Evolutionary conservation across 257 asterid species (phyloP).

Genomic region (Solanum habrochaites): DNA sequence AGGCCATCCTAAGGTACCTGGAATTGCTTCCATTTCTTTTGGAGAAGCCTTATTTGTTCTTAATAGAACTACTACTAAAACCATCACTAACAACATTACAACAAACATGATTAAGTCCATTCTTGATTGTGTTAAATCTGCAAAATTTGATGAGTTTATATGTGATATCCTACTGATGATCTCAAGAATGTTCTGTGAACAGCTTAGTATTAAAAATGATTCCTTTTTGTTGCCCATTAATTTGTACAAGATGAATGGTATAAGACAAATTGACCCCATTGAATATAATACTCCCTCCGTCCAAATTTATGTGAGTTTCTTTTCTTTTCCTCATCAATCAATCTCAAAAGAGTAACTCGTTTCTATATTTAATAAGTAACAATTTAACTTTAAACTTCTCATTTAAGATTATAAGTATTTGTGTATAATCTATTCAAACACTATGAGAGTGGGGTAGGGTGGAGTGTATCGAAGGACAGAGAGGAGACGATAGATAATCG

Average conservation of each 20-base stretch:
- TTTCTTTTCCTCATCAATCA: not conserved
- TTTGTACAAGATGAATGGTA: not conserved
- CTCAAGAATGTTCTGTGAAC: not conserved
- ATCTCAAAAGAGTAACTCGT: not conserved
- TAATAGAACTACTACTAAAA: slow-evolving; percentile 7
- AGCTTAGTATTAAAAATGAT: not conserved
- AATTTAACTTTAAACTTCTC: not conserved
- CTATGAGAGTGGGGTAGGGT: not conserved
- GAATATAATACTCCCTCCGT: not conserved
- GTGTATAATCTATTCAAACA: not conserved
- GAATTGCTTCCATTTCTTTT: slow-evolving; percentile 48
- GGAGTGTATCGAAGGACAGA: not conserved
- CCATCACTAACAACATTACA: not conserved
- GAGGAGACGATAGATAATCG: not conserved
- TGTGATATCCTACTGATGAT: not conserved
- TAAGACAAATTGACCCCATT: not conserved
- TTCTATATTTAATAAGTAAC: not conserved
- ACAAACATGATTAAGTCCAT: slow-evolving; percentile 6
- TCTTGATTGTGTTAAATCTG: not conserved
- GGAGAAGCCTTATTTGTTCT: slow-evolving; percentile 34
- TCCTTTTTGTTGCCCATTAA: not conserved
- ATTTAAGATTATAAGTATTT: not conserved
- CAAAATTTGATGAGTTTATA: not conserved
- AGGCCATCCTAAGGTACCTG: slow-evolving; percentile 85
- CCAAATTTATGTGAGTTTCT: not conserved